Base-by-base conservation (phyloP, 2,329 filamentous ascomycete genomes). In the Aspergillus quadricinctus region DNA sequence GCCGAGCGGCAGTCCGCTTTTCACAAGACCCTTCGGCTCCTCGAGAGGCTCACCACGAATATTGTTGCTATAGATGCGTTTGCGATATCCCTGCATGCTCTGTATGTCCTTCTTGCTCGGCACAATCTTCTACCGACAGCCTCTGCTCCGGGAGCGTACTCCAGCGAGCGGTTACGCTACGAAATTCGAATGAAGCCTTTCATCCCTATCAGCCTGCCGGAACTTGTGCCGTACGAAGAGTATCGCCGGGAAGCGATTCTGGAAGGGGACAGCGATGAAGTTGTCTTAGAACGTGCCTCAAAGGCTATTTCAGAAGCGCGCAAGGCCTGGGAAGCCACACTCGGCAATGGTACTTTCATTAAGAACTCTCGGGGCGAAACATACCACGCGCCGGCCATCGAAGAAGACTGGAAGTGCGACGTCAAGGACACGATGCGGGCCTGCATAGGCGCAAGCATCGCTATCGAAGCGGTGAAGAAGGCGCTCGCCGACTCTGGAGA, bases 101-200 rank as follows among this genome's bases (percentile, higher is more conserved):
- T 96, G 21, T 93, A 92, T 72, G 82, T 83, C 0, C 78, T 86
- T 1, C 77, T 94, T 1, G 70, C 78, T 28, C 86, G 88, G 8
- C 78, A 88, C 6, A 62, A 69, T 0, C 65, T 83, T 29, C 64
- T 80, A 5, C 73, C 73, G 2, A 72, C 27, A 68, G 86, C 58
- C 62, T 91, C 63, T 74, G 78, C 51, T 56, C 53, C 64, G 10
- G 64, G 72, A 28, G 86, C 88, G 0, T 95, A 92, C 69, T 84
- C 86, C 55, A 83, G 82, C 17, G 83, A 88, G 56, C 74, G 79
- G 31, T 76, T 92, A 4, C 85, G 90, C 11, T 92, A 94, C 70
- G 88, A 94, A 62, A 76, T 95, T 9, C 88, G 92, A 57, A 94
- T 96, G 90, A 89, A 88, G 66, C 90, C 91, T 0, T 96, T 95